These are phyloP conservation scores for Apiospora malaysiana DNA, from an alignment of 2,329 filamentous ascomycete genomes.

Conservation along the genomic window DNA sequence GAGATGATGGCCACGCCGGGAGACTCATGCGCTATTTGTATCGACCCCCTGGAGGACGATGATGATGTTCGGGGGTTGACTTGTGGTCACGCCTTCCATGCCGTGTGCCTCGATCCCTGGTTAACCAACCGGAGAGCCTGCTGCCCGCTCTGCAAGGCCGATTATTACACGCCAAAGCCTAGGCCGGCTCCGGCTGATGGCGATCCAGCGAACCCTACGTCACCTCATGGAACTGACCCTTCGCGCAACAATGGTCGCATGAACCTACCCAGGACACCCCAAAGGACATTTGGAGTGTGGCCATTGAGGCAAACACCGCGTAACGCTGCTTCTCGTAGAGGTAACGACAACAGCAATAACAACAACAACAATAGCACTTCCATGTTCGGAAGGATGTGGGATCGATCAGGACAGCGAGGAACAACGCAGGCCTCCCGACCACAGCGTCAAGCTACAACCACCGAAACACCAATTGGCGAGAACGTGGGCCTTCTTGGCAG, in stretches of 20 bases:
- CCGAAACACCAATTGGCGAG: background rate
- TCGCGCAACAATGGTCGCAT: conserved; percentile 50
- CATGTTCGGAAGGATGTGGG: conserved; percentile 16
- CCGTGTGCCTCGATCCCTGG: conserved; percentile 95
- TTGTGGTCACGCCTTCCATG: conserved; percentile 98
- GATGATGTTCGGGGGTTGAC: conserved; percentile 93
- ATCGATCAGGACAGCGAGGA: conserved; percentile 3
- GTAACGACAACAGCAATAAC: conserved; percentile 13
- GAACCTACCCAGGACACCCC: conserved; percentile 53
- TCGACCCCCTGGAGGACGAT: conserved; percentile 91
- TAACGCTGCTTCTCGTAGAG: conserved; percentile 27
- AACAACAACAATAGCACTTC: conserved; percentile 8
- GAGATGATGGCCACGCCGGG: conserved; percentile 83
- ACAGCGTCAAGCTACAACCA: background rate
- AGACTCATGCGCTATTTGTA: conserved; percentile 95
- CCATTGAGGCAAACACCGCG: conserved; percentile 40
- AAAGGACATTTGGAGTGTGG: conserved; percentile 44
- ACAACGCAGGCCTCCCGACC: conserved; percentile 4
- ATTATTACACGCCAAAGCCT: conserved; percentile 95
- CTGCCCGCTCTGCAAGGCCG: conserved; percentile 96
- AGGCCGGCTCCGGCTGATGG: conserved; percentile 60
- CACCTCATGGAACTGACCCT: conserved; percentile 35
- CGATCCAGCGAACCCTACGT: conserved; percentile 40
- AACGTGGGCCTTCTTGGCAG: conserved; percentile 11
- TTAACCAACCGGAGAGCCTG: conserved; percentile 91